These are phyloP conservation scores for Peronosclerospora sorghi DNA, from an alignment of 352 stramenopile species.

Conservation along the genomic window DNA sequence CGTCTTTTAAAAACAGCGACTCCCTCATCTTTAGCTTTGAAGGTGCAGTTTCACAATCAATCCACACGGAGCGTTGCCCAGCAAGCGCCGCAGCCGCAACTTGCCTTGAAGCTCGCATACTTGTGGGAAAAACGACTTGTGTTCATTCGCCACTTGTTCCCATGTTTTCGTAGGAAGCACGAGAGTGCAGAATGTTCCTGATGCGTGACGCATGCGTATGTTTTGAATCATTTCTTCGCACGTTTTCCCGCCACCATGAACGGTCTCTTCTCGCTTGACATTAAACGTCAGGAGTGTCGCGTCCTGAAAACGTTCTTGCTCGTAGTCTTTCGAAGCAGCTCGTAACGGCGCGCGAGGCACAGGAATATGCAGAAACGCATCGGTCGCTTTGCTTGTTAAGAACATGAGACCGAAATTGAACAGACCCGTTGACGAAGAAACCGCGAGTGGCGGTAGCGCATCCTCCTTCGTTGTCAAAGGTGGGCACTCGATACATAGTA, in stretches of 20 bases:
- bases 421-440: conserved; percentile 5
- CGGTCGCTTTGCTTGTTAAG: conserved; percentile 5
- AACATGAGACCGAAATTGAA: conserved; percentile 62
- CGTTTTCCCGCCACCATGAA: conserved; percentile 60
- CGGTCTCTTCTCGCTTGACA: conserved; percentile 44
- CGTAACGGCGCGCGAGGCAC: conserved; percentile 28
- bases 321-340: conserved; percentile 3
- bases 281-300: conserved; percentile 51
- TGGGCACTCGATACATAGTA: conserved; percentile 51
- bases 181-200: conserved; percentile 67
- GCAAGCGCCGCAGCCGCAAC: conserved; percentile 43
- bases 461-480: conserved; percentile 6
- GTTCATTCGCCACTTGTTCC: conserved; percentile 28
- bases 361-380: conserved; percentile 42
- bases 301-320: conserved; percentile 45
- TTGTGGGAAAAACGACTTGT: conserved; percentile 28
- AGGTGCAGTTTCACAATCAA: conserved; percentile 31
- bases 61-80: conserved; percentile 37
- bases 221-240: conserved; percentile 75
- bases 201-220: conserved; percentile 80
- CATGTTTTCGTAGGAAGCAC: conserved; percentile 41
- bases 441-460: neutral
- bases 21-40: conserved; percentile 12
- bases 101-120: conserved; percentile 36
- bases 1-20: neutral